A percentile compares a stretch with the other conserved stretches of the same genome.
Evolutionary conservation across 1,284 basidiomycete genomes (phyloP).

Genomic region (Rhodotorula sp.): DNA sequence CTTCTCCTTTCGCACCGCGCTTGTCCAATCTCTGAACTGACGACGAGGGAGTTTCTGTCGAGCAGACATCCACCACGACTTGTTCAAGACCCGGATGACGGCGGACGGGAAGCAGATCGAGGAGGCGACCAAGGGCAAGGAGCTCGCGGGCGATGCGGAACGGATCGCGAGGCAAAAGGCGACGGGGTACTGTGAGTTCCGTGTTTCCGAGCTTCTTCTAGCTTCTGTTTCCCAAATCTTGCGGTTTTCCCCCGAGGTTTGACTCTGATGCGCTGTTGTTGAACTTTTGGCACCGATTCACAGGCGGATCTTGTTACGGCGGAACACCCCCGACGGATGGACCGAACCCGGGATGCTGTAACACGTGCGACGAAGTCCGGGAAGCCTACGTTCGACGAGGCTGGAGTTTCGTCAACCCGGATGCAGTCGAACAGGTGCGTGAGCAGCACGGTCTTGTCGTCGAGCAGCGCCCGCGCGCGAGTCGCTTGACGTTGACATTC

Average conservation of each 20-base stretch:
- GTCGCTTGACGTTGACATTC: no score
- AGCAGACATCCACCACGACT: conserved; percentile 77
- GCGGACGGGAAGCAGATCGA: conserved; percentile 60
- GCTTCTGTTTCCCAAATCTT: not conserved
- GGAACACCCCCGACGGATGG: conserved; percentile 74
- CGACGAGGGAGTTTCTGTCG: not conserved
- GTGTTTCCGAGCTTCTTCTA: not conserved
- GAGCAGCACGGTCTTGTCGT: not conserved
- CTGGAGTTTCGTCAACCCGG: conserved; percentile 91
- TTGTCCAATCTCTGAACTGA: not conserved
- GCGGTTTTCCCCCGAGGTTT: not conserved
- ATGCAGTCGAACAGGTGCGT: conserved; percentile 84
- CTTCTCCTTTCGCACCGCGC: not conserved
- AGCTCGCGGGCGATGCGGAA: conserved; percentile 81
- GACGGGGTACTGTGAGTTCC: conserved; percentile 57
- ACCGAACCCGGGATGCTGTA: conserved; percentile 67
- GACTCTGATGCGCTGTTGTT: no score
- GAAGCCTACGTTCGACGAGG: conserved; percentile 85
- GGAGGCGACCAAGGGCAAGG: conserved; percentile 54
- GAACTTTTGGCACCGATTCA: no score
- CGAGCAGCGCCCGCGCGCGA: no score
- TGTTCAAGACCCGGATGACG: conserved; percentile 77
- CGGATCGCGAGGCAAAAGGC: conserved; percentile 63
- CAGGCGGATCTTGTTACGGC: conserved; percentile 91
- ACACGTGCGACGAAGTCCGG: conserved; percentile 93